These are phyloP conservation scores for Yamadazyma nakazawae DNA, from an alignment of 805 yeast species.

Conservation along the genomic window DNA sequence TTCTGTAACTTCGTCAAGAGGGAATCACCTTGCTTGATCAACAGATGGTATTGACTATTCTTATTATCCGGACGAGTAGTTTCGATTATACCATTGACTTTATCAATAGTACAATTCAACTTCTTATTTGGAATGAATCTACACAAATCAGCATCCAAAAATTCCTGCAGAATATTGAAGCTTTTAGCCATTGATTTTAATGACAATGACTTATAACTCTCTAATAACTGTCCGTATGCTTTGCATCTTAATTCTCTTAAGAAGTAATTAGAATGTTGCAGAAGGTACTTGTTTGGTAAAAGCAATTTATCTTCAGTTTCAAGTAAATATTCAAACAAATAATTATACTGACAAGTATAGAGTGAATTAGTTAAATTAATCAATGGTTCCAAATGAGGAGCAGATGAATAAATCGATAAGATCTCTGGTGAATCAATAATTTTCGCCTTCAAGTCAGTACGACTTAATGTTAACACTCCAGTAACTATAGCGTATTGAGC, in stretches of 20 bases:
- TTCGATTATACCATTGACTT: conserved; percentile 91
- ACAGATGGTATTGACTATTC: conserved; percentile 84
- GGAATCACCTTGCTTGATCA: conserved; percentile 90
- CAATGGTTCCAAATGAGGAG: conserved; percentile 73
- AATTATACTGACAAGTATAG: conserved; percentile 82
- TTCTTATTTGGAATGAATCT: conserved; percentile 91
- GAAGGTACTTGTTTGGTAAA: conserved; percentile 58
- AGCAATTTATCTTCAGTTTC: conserved; percentile 74
- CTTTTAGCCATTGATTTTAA: conserved; percentile 90
- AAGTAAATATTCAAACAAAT: conserved; percentile 72
- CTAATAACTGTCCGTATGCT: conserved; percentile 90
- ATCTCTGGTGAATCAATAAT: conserved; percentile 94
- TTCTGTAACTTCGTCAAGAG: conserved; percentile 91
- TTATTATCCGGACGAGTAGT: conserved; percentile 96
- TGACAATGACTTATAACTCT: conserved; percentile 88
- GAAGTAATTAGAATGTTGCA: conserved; percentile 77
- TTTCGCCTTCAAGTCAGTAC: conserved; percentile 79
- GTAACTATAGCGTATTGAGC: conserved; percentile 84
- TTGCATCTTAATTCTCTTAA: conserved; percentile 91
- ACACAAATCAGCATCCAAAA: conserved; percentile 82
- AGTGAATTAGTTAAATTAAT: conserved; percentile 79
- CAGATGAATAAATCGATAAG: conserved; percentile 69
- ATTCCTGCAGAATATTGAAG: conserved; percentile 85
- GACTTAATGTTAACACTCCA: conserved; percentile 79
- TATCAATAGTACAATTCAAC: conserved; percentile 91